Base-by-base conservation (phyloP, 2,329 filamentous ascomycete species). In the Teratosphaeria epicoccoides region DNA sequence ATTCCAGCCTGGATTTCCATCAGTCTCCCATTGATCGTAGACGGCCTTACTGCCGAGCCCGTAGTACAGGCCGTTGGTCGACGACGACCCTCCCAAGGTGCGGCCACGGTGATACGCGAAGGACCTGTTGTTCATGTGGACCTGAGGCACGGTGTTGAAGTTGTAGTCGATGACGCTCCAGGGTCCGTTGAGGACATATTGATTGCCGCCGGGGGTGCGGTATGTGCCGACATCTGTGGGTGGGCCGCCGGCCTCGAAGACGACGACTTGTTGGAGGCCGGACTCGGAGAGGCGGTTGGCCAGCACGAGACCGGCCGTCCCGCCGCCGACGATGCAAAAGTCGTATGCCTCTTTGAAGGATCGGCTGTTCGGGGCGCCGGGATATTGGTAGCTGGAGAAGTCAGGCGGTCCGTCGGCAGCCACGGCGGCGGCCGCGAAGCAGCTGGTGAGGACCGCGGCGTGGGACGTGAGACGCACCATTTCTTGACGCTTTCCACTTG, bases 1-100 rank as follows among this genome's bases (percentile, higher is more conserved):
- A 17, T 40, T 40, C 33, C 33, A 40, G 33, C 33, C 33, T 22
- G 53, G 43, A 29, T 60, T 59, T 9, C 58, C 62, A 10, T 63
- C 44, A 10, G 47, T 25, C n/a, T 49, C 63, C 68, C 68, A 72
- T 7, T 59, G 64, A 55, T 70, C 61, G 45, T 68, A 66, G 52
- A 67, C 64, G 1, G 49, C 57, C 37, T 56, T 58, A 6, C 61
- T 60, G 3, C 61, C 66, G 20, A 63, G 61, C 17, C 66, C 60
- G 52, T 64, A 64, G 54, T 64, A 64, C 4, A 65, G 49, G 6
- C 33, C 33, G 10, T 40, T 40, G 14, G 33, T 40, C 6, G 33
- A n/a, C n/a, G 33, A 40, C 33, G 33, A 40, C 14, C 33, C 33
- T 7, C 33, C 33, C 5, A 40, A 17, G 7, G 33, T 17, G n/a